A percentile compares a stretch with the other conserved stretches of the same genome.
phyloP scores from a whole-genome alignment of 2,329 filamentous ascomycete genomes.

The Cercospora sojina region DNA sequence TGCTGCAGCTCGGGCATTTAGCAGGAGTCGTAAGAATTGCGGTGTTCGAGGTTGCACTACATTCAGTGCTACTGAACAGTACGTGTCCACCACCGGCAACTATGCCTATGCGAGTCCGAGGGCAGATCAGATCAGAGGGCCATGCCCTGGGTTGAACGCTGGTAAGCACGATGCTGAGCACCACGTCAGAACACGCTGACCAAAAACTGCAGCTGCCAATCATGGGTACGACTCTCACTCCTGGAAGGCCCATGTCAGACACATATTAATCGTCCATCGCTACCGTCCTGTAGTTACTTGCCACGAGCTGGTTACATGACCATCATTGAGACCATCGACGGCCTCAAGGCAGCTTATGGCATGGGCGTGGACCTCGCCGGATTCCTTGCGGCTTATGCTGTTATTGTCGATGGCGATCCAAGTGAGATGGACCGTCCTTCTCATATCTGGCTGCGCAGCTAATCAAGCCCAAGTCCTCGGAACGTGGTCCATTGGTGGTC shows the following conservation, averaged over 20 bases:
- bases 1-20: constrained; percentile 10
- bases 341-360: constrained; percentile 21
- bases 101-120: constrained; percentile 14
- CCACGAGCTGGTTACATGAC: constrained; percentile 25
- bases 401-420: constrained; percentile 25
- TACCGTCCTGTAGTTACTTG: constrained; percentile 5
- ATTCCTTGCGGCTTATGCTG: constrained; percentile 35
- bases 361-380: constrained; percentile 17
- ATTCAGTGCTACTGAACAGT: constrained; percentile 13
- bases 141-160: constrained; percentile 14
- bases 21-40: constrained; percentile 16
- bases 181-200: constrained; percentile 17
- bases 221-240: constrained; percentile 17
- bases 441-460: not conserved
- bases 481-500: constrained; percentile 35
- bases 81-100: constrained; percentile 12
- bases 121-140: constrained; percentile 26
- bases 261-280: not conserved
- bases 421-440: not conserved
- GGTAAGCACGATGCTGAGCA: not conserved
- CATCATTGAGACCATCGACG: constrained; percentile 30
- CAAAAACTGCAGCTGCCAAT: constrained; percentile 28
- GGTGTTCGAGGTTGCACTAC: constrained; percentile 16
- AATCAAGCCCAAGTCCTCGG: not conserved
- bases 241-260: not conserved